Evolutionary conservation across 176 grass and related monocot species (phyloP), one percentile per base, ranked within the genome.

Genomic region (Chloris gayana): DNA sequence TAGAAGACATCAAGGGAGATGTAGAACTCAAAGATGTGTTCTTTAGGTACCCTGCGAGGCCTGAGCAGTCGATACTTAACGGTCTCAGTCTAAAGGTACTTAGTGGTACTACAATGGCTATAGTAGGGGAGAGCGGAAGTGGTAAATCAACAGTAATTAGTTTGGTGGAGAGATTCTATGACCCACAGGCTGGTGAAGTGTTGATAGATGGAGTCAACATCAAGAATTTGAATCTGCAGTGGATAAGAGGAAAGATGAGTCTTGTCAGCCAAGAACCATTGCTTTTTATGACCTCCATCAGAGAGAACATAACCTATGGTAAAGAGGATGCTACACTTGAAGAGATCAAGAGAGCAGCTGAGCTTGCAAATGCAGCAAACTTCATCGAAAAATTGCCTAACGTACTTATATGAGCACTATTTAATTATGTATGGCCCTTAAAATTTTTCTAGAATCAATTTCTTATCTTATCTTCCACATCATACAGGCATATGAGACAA

Each of bases 181-280:
- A 97, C 12, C 94, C 94, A 34, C 69, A 91, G 69, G 77, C 69
- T 65, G 91, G 94, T 79, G 91, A 87, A 62, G 84, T 97, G 31
- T 34, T 89, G 30, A 72, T 97, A 83, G 91, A 97, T 69, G 86
- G 88, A 72, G 67, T 97, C 22, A 85, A 97, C 79, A 88, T 97
- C 60, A 97, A 97, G 75, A 86, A 27, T 57, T 81, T 97, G 19
- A 85, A 89, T 41, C 85, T 93, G 37, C 24, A 85, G 3, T 97
- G 88, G 93, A 88, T 93, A 72, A 80, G 93, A 86, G 83, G 69
- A 27, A 90, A 87, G 51, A 93, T 89, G 60, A 77, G 93, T 46
- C 83, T 97, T 82, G 93, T 97, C 63, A 93, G 88, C 77, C 93
- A 97, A 81, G 93, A 97, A 76, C 93, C 91, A 24, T 66, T 91